Evolutionary conservation across 192 early-diverging fungal species (phyloP), one percentile per base, ranked within the genome.

Genomic region (Coemansia erecta): DNA sequence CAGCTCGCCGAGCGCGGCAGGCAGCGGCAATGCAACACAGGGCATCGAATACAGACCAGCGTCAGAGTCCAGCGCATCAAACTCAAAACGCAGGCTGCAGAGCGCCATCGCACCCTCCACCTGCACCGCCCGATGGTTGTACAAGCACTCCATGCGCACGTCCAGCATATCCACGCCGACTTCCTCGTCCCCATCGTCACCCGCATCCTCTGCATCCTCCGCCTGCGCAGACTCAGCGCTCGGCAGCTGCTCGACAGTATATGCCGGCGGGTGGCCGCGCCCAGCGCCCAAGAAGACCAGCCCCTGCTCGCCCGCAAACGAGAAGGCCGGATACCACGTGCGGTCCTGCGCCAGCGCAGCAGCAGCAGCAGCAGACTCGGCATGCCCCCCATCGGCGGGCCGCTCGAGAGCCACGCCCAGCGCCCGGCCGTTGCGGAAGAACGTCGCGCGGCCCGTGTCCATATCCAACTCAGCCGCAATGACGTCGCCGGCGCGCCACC

Each of bases 241-340:
- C 3, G 4, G 2, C 7, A 31, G 2, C 28, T 19, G 47, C 22
- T 49, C 22, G 24, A 49, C 21, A 12, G 4, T 4, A 19, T 49
- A 49, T 3, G 12, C 22, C 11, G 47, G 47, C 19, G 8, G 47
- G 55, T 58, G 51, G 12, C 22, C 33, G 31, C 46, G 50, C 21
- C 62, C 68, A 18, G 46, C 18, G 1, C 74, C 68, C 21, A 77
- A 19, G 33, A 77, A 77, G 15, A 71, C 74, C 24, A 79, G 52
- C 2, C 76, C 76, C 37, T 79, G 76, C 26, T 70, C 66, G 8
- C 56, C 59, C 14, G 76, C 59, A 12, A 79, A 54, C 59, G 76
- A 79, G 24, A 73, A 63, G 1, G 76, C 71, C 7, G 76, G 76
- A 23, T 70, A 73, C 76, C 76, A 79, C 4, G 60, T 67, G 46